phyloP scores from a whole-genome alignment of 371 early-diverging fungal species.

The Umbelopsis sp. region DNA sequence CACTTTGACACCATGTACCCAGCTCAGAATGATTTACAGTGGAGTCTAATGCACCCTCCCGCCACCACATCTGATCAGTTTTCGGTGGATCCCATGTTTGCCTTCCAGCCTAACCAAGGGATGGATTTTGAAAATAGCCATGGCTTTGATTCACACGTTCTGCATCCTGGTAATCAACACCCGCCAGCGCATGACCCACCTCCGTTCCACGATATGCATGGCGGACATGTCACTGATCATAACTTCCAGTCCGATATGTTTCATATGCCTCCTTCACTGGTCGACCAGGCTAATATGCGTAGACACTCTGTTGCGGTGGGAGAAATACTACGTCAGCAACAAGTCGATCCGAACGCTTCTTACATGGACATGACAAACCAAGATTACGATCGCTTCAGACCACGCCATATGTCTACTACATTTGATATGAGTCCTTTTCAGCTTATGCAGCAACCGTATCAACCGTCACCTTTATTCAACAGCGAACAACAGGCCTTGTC shows the following conservation, averaged over 20 bases:
- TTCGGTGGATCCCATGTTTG: constrained; percentile 10
- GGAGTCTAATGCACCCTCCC: background rate
- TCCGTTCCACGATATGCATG: too few relatives aligned
- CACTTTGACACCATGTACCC: constrained; percentile 9
- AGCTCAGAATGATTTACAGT: constrained; percentile 6
- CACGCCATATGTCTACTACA: constrained; percentile 20
- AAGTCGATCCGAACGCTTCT: constrained; percentile 5
- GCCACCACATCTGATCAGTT: background rate
- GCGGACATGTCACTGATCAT: background rate
- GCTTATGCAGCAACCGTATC: constrained; percentile 5
- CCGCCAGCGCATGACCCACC: background rate
- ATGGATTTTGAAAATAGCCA: constrained; percentile 15
- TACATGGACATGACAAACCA: constrained; percentile 19
- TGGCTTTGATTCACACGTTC: background rate
- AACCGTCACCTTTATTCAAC: background rate
- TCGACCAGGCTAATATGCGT: constrained; percentile 3
- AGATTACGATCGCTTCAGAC: constrained; percentile 5
- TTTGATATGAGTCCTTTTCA: constrained; percentile 3
- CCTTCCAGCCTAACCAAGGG: background rate
- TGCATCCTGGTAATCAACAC: background rate
- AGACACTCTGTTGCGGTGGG: constrained; percentile 23
- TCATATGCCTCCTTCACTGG: background rate
- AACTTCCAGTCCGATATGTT: background rate
- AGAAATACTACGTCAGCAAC: constrained; percentile 14
- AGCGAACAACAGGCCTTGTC: background rate